phyloP scores from a whole-genome alignment of 169 alveolate species.

The Plasmodium relictum region DNA sequence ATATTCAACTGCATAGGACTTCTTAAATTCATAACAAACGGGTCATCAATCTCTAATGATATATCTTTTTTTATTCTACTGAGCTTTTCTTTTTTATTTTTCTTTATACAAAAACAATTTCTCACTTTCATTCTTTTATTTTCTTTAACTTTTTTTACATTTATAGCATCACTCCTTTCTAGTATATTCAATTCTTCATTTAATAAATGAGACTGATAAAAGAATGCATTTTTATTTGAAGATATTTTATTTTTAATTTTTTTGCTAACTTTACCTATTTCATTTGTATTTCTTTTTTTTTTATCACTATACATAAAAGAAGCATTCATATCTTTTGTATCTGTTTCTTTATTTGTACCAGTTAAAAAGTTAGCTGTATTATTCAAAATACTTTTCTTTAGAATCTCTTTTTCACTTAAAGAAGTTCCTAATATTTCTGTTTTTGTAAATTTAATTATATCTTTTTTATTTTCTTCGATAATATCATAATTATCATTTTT shows the following conservation, averaged over 20 bases:
- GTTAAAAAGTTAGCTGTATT: too few species aligned
- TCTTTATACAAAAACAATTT: slow-evolving; percentile 33
- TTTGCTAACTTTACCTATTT: slow-evolving; percentile 14
- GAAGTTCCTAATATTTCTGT: background rate
- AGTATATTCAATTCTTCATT: slow-evolving; percentile 57
- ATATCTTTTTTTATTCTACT: slow-evolving; percentile 42
- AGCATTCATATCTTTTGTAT: background rate
- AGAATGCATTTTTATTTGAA: slow-evolving; percentile 14
- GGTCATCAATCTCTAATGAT: slow-evolving; percentile 64
- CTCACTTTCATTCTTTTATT: slow-evolving; percentile 12
- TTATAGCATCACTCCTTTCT: slow-evolving; percentile 74
- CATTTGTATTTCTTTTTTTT: slow-evolving; percentile 9
- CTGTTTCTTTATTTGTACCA: background rate
- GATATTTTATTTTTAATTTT: slow-evolving; percentile 22
- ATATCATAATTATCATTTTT: background rate
- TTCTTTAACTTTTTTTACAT: slow-evolving; percentile 17
- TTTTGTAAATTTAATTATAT: background rate
- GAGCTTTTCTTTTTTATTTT: slow-evolving; percentile 43
- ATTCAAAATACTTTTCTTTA: too few species aligned
- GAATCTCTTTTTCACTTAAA: too few species aligned
- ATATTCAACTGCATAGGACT: slow-evolving; percentile 65
- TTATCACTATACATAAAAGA: background rate
- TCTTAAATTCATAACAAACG: slow-evolving; percentile 37
- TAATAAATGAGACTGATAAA: slow-evolving; percentile 53
- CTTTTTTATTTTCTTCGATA: background rate